Evolutionary conservation across 441 rosid genomes (phyloP).

Genomic region (Mallotus repandus): DNA sequence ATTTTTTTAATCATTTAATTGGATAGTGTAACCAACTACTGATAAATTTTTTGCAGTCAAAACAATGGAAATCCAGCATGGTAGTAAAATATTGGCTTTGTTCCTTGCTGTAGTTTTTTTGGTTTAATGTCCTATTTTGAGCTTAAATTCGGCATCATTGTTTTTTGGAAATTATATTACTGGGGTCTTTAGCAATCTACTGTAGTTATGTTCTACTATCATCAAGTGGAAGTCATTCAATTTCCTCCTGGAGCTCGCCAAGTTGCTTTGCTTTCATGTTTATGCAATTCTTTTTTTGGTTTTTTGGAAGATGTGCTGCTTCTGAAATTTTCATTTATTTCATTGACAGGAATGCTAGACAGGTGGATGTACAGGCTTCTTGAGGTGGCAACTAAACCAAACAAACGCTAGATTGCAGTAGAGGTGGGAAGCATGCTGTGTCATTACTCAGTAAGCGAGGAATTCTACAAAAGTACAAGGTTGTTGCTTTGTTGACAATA

Average conservation of each 20-base stretch:
- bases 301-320: neutral
- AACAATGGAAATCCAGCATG: neutral
- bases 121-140: neutral
- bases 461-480: too few species aligned
- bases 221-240: neutral
- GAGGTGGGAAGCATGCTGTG: neutral
- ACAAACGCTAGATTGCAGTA: slow-evolving; percentile 38
- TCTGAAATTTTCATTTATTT: neutral
- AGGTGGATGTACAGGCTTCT: slow-evolving; percentile 92
- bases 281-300: neutral
- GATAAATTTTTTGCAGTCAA: neutral
- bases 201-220: neutral
- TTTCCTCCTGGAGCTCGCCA: too few species aligned
- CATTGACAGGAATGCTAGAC: slow-evolving; percentile 83
- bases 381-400: slow-evolving; percentile 56
- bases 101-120: neutral
- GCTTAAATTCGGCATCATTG: too few species aligned
- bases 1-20: too few species aligned
- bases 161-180: too few species aligned
- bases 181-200: neutral
- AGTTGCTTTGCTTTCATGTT: neutral
- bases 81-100: neutral
- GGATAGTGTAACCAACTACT: too few species aligned
- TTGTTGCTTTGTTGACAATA: too few species aligned
- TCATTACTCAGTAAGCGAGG: too few species aligned